phyloP scores from a whole-genome alignment of 371 early-diverging fungal species.

The Saksenaea oblongispora region DNA sequence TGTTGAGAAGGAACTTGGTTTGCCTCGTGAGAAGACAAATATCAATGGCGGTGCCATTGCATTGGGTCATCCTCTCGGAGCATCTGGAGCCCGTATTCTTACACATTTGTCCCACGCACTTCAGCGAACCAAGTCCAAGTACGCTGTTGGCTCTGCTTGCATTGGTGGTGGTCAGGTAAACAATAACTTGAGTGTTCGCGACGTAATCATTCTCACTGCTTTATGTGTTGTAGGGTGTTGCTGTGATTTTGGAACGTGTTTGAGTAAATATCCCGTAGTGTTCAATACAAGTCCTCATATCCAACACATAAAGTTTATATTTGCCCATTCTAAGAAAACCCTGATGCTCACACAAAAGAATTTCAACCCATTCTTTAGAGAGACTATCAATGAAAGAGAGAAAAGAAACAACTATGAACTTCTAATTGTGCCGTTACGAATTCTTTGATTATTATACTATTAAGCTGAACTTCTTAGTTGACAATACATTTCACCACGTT shows the following conservation, averaged over 20 bases:
- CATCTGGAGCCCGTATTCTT: slow-evolving; percentile 94
- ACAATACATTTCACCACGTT: too few relatives aligned
- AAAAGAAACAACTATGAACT: too few relatives aligned
- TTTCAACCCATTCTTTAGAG: too few relatives aligned
- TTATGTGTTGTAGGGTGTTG: slow-evolving; percentile 39
- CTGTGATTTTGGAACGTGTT: slow-evolving; percentile 55
- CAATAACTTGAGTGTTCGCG: slow-evolving; percentile 29
- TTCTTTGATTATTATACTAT: too few relatives aligned
- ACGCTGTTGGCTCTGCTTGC: slow-evolving; percentile 93
- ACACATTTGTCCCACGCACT: slow-evolving; percentile 86
- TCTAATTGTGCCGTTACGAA: too few relatives aligned
- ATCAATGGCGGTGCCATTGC: slow-evolving; percentile 95
- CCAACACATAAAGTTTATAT: too few relatives aligned
- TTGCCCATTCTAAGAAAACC: too few relatives aligned
- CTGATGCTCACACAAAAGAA: too few relatives aligned
- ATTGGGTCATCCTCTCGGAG: slow-evolving; percentile 96
- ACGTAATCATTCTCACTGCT: background rate
- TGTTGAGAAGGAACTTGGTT: slow-evolving; percentile 85
- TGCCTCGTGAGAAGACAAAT: slow-evolving; percentile 83
- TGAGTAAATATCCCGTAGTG: slow-evolving; percentile 13
- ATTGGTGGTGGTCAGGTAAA: slow-evolving; percentile 89
- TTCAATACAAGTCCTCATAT: too few relatives aligned
- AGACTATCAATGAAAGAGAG: too few relatives aligned
- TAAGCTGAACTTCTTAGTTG: too few relatives aligned
- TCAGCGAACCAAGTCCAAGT: slow-evolving; percentile 75